Conservation (phyloP, 2,329 filamentous ascomycete genomes). For the Talaromyces sp. region DNA sequence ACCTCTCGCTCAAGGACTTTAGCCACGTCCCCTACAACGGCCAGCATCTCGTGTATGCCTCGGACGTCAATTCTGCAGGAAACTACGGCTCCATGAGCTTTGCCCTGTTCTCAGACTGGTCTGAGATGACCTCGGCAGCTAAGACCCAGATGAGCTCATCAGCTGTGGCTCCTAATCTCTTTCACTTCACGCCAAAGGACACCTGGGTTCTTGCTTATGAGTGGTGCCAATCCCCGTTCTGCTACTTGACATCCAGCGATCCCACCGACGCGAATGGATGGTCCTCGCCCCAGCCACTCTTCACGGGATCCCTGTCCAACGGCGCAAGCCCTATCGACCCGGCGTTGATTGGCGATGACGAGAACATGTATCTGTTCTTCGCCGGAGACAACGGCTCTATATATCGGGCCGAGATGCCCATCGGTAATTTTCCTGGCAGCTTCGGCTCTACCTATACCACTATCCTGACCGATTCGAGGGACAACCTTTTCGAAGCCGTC, state of each 20-base stretch:
- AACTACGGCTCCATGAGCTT: constrained; percentile 58
- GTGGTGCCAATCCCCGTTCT: constrained; percentile 57
- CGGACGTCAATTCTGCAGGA: constrained; percentile 39
- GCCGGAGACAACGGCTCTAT: constrained; percentile 62
- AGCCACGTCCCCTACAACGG: constrained; percentile 51
- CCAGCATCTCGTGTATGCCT: constrained; percentile 57
- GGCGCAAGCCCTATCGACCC: constrained; percentile 57
- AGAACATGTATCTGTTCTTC: constrained; percentile 64
- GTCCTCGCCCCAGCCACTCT: constrained; percentile 51
- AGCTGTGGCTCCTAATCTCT: constrained; percentile 57
- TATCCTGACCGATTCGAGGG: constrained; percentile 48
- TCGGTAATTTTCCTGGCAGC: constrained; percentile 55
- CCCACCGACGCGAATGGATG: constrained; percentile 55
- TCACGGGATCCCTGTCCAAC: constrained; percentile 48
- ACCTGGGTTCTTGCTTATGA: constrained; percentile 63
- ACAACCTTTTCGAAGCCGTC: constrained; percentile 61
- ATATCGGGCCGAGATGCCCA: constrained; percentile 59
- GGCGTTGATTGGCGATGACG: constrained; percentile 56
- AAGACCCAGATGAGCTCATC: constrained; percentile 48
- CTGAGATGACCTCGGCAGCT: constrained; percentile 44
- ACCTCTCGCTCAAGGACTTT: constrained; percentile 61
- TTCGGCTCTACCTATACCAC: constrained; percentile 51
- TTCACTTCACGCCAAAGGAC: constrained; percentile 57
- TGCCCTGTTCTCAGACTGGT: constrained; percentile 49
- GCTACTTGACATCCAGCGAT: constrained; percentile 55